Evolutionary conservation across 495 filamentous ascomycete species (phyloP), one percentile per base, ranked within the genome.

Genomic region (Lophium mytilinum): DNA sequence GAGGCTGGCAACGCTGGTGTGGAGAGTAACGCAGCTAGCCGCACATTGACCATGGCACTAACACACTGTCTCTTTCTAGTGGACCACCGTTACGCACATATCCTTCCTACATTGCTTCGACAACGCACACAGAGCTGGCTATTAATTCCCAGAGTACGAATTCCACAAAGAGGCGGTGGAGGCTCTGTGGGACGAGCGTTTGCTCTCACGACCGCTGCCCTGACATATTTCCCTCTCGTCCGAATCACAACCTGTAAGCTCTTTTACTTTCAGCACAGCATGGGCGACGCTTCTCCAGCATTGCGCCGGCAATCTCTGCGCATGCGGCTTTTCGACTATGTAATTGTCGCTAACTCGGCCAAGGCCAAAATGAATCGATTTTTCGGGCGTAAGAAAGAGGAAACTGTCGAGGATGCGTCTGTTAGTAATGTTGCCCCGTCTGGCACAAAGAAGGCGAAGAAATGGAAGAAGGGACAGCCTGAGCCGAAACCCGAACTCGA

Each of bases 401-500:
- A 64, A 36, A 45, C 18, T 46, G 9, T 30, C 21, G 62, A 61
- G 43, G 62, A 61, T 34, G 45, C 33, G 12, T 7, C 5, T 10
- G 21, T 48, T 18, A 48, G 33, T 18, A 5, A 18, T 10, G 18
- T 48, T 24, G 45, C 54, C 37, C 52, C 46, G 19, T 35, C 58
- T 4, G 48, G 21, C 45, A 53, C 41, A 9, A 63, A 60, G 59
- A 64, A 62, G 52, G 35, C 21, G 58, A 80, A 82, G 37, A 85
- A 83, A 64, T 83, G 84, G 68, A 69, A 74, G 49, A 78, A 76
- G 61, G 68, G 74, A 55, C 74, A 77, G 61, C 66, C 66, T 18
- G 79, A 83, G 65, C 69, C 76, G 5, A 85, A 84, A 68, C 76
- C 75, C 14, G 75, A 89, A 34, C 62, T 96, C 40, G 86, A 97